These are phyloP conservation scores for Neonectria sp. DNA, from an alignment of 2,329 filamentous ascomycete genomes.

Conservation along the genomic window DNA sequence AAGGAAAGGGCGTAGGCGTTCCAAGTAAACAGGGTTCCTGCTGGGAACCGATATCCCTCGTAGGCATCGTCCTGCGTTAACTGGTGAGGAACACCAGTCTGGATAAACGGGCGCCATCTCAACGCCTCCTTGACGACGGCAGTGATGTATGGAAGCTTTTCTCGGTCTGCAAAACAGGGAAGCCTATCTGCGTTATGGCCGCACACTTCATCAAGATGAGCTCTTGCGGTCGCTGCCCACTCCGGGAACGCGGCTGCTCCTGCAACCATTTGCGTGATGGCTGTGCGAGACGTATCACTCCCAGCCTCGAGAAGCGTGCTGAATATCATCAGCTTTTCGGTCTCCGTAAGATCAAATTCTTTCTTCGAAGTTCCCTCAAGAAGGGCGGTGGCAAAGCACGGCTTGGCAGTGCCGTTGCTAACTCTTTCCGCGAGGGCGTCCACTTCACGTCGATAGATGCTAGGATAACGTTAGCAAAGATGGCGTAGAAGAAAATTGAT, in stretches of 20 bases:
- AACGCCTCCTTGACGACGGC: slow-evolving; percentile 58
- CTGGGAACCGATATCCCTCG: neutral
- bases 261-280: neutral
- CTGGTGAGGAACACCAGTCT: neutral
- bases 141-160: slow-evolving; percentile 59
- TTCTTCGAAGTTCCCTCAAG: neutral
- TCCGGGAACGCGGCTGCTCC: slow-evolving; percentile 14
- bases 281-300: neutral
- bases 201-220: slow-evolving; percentile 56
- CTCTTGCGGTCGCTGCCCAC: slow-evolving; percentile 28
- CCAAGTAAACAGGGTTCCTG: slow-evolving; percentile 1
- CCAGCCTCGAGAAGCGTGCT: slow-evolving; percentile 1
- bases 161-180: slow-evolving; percentile 55
- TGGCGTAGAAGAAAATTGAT: too few relatives aligned
- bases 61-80: neutral
- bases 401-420: neutral
- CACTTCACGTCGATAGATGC: neutral
- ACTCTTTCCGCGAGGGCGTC: neutral
- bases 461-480: neutral
- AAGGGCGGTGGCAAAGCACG: neutral
- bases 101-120: slow-evolving; percentile 1
- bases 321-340: slow-evolving; percentile 1
- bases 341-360: neutral
- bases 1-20: neutral
- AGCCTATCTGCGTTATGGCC: slow-evolving; percentile 49